Base-by-base conservation (phyloP, 257 asterid genomes). In the Ilex aquifolium region DNA sequence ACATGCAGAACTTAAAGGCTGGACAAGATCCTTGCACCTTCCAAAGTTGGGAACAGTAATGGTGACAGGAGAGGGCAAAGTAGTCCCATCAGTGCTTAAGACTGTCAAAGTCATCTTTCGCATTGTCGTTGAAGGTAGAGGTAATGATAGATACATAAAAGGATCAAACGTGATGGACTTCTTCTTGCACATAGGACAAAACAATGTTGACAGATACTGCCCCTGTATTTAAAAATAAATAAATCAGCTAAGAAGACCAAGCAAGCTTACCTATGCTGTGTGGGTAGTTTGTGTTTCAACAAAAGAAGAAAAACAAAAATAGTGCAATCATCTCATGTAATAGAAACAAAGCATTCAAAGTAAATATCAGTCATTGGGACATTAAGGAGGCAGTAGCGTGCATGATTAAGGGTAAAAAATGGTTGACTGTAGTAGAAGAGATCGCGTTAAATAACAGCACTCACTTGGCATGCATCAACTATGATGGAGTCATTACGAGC, bases 61-160 rank as follows among this genome's bases (percentile, higher is more conserved):
- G 46, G 85, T 79, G 46, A 83, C 76, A 40, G 80, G 78, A 55
- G 55, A 53, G 32, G 93, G 93, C 65, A 79, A 57, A 31, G 71
- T 57, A 44, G 65, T 61, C 56, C 85, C 88, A 16, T 74, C 75
- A 27, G 65, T 68, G 80, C 84, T 81, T 68, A 83, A 42, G 42
- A 88, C 70, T 17, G 82, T 79, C 84, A 88, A 58, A 52, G 88
- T 81, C 80, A 88, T 81, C 65, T 62, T 73, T 64, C 88, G 80
- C 73, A 64, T 44, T 32, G 73, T 54, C 10, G 81, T 69, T 62
- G 82, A 77, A 74, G 90, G 90, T 69, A 88, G 87, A 13, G 93
- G 88, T 66, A 88, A 67, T 31, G 94, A 81, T 51, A 88, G 74
- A 73, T 73, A 79, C 91, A 79, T 85, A 76, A 87, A 87, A 16